phyloP scores from a whole-genome alignment of 75 land plant genomes.

The Chamaecyparis obtusa region DNA sequence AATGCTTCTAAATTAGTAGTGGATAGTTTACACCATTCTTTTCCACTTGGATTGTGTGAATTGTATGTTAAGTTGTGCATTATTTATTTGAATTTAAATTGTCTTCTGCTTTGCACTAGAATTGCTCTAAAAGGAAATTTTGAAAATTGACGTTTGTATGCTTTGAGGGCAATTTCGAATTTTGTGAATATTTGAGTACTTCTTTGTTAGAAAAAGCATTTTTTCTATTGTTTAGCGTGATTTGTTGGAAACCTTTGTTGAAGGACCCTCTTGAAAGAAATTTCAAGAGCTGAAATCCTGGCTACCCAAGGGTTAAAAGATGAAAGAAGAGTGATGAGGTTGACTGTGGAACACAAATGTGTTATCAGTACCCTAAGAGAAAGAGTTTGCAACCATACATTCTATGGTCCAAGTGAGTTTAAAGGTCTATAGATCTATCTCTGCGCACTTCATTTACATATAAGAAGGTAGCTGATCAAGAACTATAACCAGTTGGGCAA shows the following conservation, averaged over 20 bases:
- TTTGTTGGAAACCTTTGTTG: neutral
- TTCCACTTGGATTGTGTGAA: neutral
- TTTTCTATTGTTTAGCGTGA: neutral
- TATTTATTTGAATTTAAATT: neutral
- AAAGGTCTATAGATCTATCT: no score
- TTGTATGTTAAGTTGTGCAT: neutral
- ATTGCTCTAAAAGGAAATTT: neutral
- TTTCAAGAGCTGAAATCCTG: neutral
- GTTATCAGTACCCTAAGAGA: no score
- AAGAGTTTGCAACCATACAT: no score
- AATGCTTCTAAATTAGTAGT: neutral
- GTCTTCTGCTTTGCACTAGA: neutral
- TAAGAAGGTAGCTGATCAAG: no score
- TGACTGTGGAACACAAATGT: conserved; percentile 26
- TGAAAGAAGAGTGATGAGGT: conserved; percentile 21
- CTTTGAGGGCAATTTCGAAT: neutral
- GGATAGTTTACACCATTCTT: neutral
- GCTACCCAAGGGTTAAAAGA: neutral
- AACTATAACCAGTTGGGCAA: no score
- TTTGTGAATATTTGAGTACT: neutral
- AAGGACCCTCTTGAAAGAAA: neutral
- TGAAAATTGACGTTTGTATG: neutral
- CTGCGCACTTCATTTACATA: no score
- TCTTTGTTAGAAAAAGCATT: neutral
- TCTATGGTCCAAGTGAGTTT: no score